Percentiles rank a stretch among this genome's conserved stretches.
These are phyloP conservation scores for Ceriops tagal DNA, from an alignment of 345 rosid genomes.

Conservation along the genomic window DNA sequence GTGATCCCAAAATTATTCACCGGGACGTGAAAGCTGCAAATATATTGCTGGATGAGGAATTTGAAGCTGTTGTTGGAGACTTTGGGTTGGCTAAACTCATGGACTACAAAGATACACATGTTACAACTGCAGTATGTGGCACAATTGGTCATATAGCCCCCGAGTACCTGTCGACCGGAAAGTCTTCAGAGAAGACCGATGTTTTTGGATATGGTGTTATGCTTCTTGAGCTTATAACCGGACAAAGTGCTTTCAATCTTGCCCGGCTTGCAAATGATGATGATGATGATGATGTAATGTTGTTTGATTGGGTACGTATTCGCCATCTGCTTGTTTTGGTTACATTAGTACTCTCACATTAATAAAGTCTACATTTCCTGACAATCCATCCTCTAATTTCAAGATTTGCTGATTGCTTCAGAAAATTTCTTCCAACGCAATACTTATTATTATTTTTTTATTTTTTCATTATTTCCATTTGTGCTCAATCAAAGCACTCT, in stretches of 20 bases:
- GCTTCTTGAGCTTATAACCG: slow-evolving; percentile 97
- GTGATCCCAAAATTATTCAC: slow-evolving; percentile 92
- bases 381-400: too few relatives aligned
- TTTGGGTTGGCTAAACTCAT: slow-evolving; percentile 90
- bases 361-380: too few relatives aligned
- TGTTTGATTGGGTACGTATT: slow-evolving; percentile 83
- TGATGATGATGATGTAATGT: slow-evolving; percentile 90
- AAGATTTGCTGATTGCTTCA: too few relatives aligned
- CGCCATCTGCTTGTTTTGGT: not conserved
- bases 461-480: too few relatives aligned
- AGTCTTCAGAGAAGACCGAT: slow-evolving; percentile 94
- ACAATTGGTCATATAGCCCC: slow-evolving; percentile 98
- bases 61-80: slow-evolving; percentile 95
- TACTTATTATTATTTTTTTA: too few relatives aligned
- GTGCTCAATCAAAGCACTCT: too few relatives aligned
- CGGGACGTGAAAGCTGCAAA: slow-evolving; percentile 97
- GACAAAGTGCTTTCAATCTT: slow-evolving; percentile 91
- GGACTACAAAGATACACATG: slow-evolving; percentile 90
- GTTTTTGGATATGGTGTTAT: slow-evolving; percentile 95
- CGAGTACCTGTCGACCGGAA: slow-evolving; percentile 87
- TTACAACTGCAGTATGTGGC: slow-evolving; percentile 93
- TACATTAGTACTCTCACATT: not conserved
- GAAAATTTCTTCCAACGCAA: too few relatives aligned
- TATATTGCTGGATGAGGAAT: slow-evolving; percentile 86
- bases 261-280: slow-evolving; percentile 95